Percentiles rank a stretch among this genome's conserved stretches.
phyloP scores from a whole-genome alignment of 225 moss, liverwort and hornwort species.

The Polytrichum commune region DNA sequence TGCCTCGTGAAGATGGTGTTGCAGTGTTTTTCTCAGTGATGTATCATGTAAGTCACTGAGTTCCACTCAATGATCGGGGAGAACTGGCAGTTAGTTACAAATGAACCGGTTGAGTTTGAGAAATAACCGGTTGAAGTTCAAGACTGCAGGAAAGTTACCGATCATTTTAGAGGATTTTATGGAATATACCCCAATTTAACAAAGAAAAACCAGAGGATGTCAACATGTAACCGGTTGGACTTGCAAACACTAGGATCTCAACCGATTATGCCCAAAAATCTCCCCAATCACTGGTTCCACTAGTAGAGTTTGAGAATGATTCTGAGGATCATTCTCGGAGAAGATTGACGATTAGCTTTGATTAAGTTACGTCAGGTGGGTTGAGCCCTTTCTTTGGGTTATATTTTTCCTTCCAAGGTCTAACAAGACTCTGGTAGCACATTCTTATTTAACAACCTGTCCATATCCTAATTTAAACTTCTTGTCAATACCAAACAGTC shows the following conservation, averaged over 20 bases:
- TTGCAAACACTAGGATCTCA: too few relatives aligned
- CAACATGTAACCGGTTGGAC: too few relatives aligned
- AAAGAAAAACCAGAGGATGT: too few relatives aligned
- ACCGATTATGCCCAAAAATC: too few relatives aligned
- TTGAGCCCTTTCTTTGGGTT: background rate
- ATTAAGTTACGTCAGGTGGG: background rate
- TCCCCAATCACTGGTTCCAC: too few relatives aligned
- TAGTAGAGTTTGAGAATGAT: background rate
- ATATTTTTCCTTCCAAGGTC: background rate
- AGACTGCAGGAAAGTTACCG: too few relatives aligned
- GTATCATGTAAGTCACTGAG: background rate
- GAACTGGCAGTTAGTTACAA: too few relatives aligned
- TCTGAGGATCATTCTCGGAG: background rate
- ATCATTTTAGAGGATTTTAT: too few relatives aligned
- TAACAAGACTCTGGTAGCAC: background rate
- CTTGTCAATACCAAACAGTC: background rate
- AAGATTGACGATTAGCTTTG: background rate
- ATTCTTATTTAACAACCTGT: background rate
- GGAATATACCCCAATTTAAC: too few relatives aligned
- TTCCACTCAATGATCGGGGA: too few relatives aligned
- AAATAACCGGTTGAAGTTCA: too few relatives aligned
- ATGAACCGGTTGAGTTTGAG: too few relatives aligned
- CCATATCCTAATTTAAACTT: background rate
- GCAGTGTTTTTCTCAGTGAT: background rate
- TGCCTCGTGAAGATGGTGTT: background rate